Evolutionary conservation across 495 filamentous ascomycete species (phyloP).

Genomic region (Pseudomonodictys pantanalensis): DNA sequence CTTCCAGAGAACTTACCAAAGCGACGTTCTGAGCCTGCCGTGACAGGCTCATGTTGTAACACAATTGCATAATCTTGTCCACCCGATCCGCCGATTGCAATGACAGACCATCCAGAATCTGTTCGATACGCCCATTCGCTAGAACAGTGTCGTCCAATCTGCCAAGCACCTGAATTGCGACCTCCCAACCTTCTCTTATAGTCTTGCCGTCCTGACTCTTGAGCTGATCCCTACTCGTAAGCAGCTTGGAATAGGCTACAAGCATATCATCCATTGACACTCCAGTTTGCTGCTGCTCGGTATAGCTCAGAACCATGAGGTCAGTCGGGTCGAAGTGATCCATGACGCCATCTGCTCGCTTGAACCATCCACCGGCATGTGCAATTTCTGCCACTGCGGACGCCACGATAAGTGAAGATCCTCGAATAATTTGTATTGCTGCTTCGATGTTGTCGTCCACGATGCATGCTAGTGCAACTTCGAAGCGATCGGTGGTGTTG

Average conservation of each 20-base stretch:
- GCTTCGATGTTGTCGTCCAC: slow-evolving; percentile 75
- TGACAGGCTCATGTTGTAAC: slow-evolving; percentile 66
- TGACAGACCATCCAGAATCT: slow-evolving; percentile 61
- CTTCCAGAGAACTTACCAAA: slow-evolving; percentile 56
- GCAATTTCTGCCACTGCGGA: slow-evolving; percentile 78
- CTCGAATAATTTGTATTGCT: slow-evolving; percentile 66
- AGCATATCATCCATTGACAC: slow-evolving; percentile 64
- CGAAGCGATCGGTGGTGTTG: slow-evolving; percentile 66
- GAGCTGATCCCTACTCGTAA: slow-evolving; percentile 47
- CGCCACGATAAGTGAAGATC: slow-evolving; percentile 74
- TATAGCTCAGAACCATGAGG: slow-evolving; percentile 60
- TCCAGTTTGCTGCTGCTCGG: slow-evolving; percentile 23
- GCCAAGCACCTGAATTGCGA: slow-evolving; percentile 72
- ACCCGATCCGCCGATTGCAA: slow-evolving; percentile 64
- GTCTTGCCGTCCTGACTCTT: slow-evolving; percentile 36
- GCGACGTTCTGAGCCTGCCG: slow-evolving; percentile 68
- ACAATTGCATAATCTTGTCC: slow-evolving; percentile 69
- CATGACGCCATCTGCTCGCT: slow-evolving; percentile 40
- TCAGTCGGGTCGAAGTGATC: slow-evolving; percentile 55
- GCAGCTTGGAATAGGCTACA: slow-evolving; percentile 61
- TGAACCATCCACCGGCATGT: slow-evolving; percentile 71
- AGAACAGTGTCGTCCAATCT: slow-evolving; percentile 64
- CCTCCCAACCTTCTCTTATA: slow-evolving; percentile 73
- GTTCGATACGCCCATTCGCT: slow-evolving; percentile 64
- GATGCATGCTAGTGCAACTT: slow-evolving; percentile 74